Evolutionary conservation across 225 moss, liverwort and hornwort species (phyloP).

Genomic region (Sphagnum tenellum): DNA sequence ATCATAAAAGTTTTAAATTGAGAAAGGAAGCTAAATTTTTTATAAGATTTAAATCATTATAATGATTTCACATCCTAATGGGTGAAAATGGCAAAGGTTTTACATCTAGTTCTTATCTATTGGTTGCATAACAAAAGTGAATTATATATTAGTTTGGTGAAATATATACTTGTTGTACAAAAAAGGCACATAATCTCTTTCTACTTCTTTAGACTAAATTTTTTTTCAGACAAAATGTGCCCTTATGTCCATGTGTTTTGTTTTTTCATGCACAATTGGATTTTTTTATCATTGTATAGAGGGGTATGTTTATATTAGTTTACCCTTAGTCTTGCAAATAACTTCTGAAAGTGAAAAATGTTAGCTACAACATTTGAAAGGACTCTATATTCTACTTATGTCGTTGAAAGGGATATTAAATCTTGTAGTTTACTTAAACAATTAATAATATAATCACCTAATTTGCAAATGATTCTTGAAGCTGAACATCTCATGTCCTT

Average conservation of each 20-base stretch:
- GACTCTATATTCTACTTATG: not conserved
- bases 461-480: not conserved
- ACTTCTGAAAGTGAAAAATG: constrained; percentile 1
- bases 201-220: not conserved
- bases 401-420: constrained; percentile 3
- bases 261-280: not conserved
- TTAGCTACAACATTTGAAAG: not conserved
- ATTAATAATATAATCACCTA: not conserved
- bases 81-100: not conserved
- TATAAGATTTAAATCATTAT: too few species aligned
- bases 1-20: too few species aligned
- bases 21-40: too few species aligned
- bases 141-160: not conserved
- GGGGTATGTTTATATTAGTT: not conserved
- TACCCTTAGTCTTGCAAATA: not conserved
- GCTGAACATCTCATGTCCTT: not conserved
- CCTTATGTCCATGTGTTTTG: constrained; percentile 3
- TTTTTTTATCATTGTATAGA: not conserved
- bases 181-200: not conserved
- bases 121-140: not conserved
- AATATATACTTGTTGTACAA: constrained; percentile 2
- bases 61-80: not conserved
- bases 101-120: not conserved
- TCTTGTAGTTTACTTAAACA: not conserved
- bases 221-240: constrained; percentile 3